phyloP scores from a whole-genome alignment of 495 filamentous ascomycete species.

The Talaromyces proteolyticus region DNA sequence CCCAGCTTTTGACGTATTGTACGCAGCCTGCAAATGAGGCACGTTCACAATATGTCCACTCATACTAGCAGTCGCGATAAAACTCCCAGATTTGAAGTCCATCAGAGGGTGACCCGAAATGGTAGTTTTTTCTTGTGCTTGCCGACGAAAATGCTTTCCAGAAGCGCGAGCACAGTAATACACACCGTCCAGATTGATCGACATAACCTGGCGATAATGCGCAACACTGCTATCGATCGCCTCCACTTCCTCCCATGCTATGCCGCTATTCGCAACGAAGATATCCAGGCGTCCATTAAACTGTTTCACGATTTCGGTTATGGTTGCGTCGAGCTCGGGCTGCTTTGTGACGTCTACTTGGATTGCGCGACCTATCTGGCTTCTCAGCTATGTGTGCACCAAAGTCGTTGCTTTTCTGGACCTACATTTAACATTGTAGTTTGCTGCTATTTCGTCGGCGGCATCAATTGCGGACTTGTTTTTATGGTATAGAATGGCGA shows the following conservation, averaged over 20 bases:
- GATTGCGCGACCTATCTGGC: not conserved
- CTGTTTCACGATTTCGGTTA: slow-evolving; percentile 53
- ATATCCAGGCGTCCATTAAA: slow-evolving; percentile 64
- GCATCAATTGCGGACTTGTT: slow-evolving; percentile 58
- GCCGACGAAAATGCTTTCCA: slow-evolving; percentile 31
- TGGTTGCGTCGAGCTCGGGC: not conserved
- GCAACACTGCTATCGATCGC: slow-evolving; percentile 27
- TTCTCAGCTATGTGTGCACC: not conserved
- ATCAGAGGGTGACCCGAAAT: not conserved
- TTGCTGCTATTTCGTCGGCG: slow-evolving; percentile 53
- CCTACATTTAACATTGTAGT: slow-evolving; percentile 62
- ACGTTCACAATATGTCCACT: slow-evolving; percentile 84
- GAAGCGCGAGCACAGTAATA: slow-evolving; percentile 41
- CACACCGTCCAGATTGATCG: slow-evolving; percentile 41
- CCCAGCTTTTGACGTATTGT: slow-evolving; percentile 85
- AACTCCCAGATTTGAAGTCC: slow-evolving; percentile 23
- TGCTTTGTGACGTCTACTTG: slow-evolving; percentile 1
- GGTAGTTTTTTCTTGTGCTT: slow-evolving; percentile 5
- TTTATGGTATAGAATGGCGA: slow-evolving; percentile 75
- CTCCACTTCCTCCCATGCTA: slow-evolving; percentile 36
- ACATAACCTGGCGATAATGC: slow-evolving; percentile 30
- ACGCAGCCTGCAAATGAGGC: slow-evolving; percentile 78
- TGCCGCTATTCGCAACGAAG: slow-evolving; percentile 72
- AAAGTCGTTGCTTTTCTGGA: not conserved
- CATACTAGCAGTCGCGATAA: slow-evolving; percentile 51